Base-by-base conservation (phyloP, 2,329 filamentous ascomycete species). In the Clonostachys chloroleuca region DNA sequence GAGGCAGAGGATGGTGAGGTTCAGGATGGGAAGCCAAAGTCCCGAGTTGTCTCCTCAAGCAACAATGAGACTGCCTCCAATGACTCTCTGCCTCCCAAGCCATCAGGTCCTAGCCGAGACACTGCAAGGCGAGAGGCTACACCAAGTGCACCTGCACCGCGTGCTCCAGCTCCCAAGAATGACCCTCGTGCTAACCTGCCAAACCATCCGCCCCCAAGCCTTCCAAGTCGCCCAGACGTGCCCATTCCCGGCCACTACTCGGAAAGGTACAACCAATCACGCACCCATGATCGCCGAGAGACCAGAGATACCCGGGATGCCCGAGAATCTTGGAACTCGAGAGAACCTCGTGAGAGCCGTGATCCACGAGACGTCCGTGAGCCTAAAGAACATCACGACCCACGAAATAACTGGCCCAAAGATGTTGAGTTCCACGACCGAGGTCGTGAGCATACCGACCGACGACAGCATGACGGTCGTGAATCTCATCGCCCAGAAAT, bases 1-100 rank as follows among this genome's bases (percentile, higher is more conserved):
- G 82, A 85, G 51, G 79, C 81, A 46, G 86, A 90, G 60, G 86
- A 90, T 58, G 86, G 86, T 17, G 86, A 90, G 60, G 84, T 89
- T 20, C 80, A 83, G 52, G 86, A 89, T 55, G 72, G 69, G 34
- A 81, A 60, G 43, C 12, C 46, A 30, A 47, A 45, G 37, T n/a
- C 41, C 24, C 24, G 24, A 30, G 24, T 30, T 30, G 24, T 30
- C 24, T 35, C n/a, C 17, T 13, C 33, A 14, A 18, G 37, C n/a
- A 14, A 43, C 30, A 12, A n/a, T n/a, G 36, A 47, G 12, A 40
- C 30, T 6, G 8, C 46, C 9, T 30, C 37, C 16, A 33, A 41
- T 70, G 63, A 69, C 18, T 51, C 56, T 3, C 46, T 69, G 10
- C 66, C 66, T 4, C 55, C 61, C 5, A 65, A 60, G 40, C 65